Conservation (phyloP, 805 yeast genomes). For the Kodamaea fukazawae region DNA sequence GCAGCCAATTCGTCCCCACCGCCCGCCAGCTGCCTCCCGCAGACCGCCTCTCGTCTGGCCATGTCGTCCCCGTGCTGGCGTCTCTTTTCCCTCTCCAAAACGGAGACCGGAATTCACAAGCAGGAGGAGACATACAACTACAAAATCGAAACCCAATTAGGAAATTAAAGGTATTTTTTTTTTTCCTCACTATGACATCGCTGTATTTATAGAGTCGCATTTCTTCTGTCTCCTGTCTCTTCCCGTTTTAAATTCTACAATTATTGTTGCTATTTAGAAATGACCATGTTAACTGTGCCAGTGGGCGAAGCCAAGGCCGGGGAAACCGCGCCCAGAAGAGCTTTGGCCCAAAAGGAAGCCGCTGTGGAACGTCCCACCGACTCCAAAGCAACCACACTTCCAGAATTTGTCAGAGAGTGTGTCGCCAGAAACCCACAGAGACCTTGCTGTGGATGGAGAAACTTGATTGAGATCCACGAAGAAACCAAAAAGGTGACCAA, state of each 20-base stretch:
- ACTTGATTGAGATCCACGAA: conserved; percentile 64
- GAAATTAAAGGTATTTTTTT: too few relatives aligned
- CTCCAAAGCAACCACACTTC: conserved; percentile 62
- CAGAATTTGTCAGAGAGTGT: conserved; percentile 65
- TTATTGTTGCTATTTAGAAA: conserved; percentile 2
- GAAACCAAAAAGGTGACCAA: conserved; percentile 76
- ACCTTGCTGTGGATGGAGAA: conserved; percentile 75
- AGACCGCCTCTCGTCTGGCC: too few relatives aligned
- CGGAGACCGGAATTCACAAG: too few relatives aligned
- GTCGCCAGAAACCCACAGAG: conserved; percentile 53
- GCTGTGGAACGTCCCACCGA: conserved; percentile 61
- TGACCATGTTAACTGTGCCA: conserved; percentile 45
- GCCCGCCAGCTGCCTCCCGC: too few relatives aligned
- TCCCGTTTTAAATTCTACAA: not conserved
- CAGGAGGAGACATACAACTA: too few relatives aligned
- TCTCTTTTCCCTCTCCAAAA: too few relatives aligned
- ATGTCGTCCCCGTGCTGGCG: too few relatives aligned
- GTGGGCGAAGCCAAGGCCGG: conserved; percentile 72
- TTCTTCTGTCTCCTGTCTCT: too few relatives aligned
- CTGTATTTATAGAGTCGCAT: too few relatives aligned
- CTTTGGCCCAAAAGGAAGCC: conserved; percentile 47
- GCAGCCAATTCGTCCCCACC: too few relatives aligned
- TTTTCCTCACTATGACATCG: too few relatives aligned
- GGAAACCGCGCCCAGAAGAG: conserved; percentile 83
- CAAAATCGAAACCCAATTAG: too few relatives aligned